Conservation (phyloP, 129 eudicot species). For the Flaveria robusta region DNA sequence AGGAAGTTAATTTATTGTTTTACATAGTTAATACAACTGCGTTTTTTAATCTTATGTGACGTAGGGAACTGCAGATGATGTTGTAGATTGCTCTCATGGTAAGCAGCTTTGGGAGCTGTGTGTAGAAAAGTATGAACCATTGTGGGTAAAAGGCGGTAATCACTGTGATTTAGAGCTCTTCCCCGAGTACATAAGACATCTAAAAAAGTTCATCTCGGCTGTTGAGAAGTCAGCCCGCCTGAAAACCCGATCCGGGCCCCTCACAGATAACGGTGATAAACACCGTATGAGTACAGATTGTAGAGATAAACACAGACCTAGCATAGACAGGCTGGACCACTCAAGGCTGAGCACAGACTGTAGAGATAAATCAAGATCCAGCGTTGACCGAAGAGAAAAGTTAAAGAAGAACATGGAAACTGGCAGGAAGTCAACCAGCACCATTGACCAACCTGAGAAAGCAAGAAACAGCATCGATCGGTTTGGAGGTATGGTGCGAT, state of each 20-base stretch:
- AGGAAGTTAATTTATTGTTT: not conserved
- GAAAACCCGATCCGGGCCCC: slow-evolving; percentile 43
- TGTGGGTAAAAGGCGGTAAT: slow-evolving; percentile 90
- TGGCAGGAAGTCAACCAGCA: slow-evolving; percentile 54
- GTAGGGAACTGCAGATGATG: slow-evolving; percentile 98
- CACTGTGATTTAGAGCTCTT: slow-evolving; percentile 93
- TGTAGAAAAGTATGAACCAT: slow-evolving; percentile 86
- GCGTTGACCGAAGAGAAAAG: slow-evolving; percentile 64
- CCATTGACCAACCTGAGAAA: slow-evolving; percentile 56
- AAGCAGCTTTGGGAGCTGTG: slow-evolving; percentile 94
- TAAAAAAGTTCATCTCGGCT: slow-evolving; percentile 76
- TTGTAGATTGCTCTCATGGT: slow-evolving; percentile 90
- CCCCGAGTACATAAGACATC: slow-evolving; percentile 84
- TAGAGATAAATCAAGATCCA: slow-evolving; percentile 62
- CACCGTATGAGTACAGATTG: slow-evolving; percentile 62
- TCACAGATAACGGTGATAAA: slow-evolving; percentile 44
- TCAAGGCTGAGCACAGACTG: slow-evolving; percentile 61
- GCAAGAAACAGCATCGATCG: slow-evolving; percentile 94
- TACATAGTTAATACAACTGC: not conserved
- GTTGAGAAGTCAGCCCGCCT: slow-evolving; percentile 64
- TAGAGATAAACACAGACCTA: slow-evolving; percentile 60
- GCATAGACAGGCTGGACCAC: slow-evolving; percentile 61
- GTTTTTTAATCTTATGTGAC: not conserved
- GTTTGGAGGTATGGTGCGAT: slow-evolving; percentile 92
- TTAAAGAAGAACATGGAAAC: slow-evolving; percentile 58